Percentiles rank a stretch among this genome's conserved stretches.
Evolutionary conservation across 2,329 filamentous ascomycete species (phyloP).

Genomic region (Pseudogymnoascus sp.): DNA sequence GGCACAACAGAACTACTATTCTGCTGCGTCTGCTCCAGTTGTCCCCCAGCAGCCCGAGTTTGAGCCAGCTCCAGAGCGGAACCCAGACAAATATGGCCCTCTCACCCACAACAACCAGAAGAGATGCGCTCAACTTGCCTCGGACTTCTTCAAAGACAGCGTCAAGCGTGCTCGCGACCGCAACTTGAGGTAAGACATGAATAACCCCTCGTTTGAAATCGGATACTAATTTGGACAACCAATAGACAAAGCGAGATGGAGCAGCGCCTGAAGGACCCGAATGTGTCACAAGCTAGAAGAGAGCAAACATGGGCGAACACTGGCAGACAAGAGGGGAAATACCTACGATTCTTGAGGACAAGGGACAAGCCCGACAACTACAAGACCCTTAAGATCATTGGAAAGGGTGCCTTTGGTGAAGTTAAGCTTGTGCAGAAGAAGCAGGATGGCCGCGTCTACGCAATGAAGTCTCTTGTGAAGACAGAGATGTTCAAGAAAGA

Average conservation of each 20-base stretch:
- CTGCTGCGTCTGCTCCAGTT: slow-evolving; percentile 59
- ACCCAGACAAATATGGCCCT: slow-evolving; percentile 67
- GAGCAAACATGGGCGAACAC: slow-evolving; percentile 78
- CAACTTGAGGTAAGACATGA: slow-evolving; percentile 68
- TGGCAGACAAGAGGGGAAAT: slow-evolving; percentile 82
- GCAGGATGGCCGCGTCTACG: slow-evolving; percentile 93
- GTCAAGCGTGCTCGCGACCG: slow-evolving; percentile 92
- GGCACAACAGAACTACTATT: slow-evolving; percentile 61
- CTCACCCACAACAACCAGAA: slow-evolving; percentile 62
- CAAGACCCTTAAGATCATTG: slow-evolving; percentile 93
- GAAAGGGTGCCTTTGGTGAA: slow-evolving; percentile 97
- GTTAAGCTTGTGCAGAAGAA: slow-evolving; percentile 97
- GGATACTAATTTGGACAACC: slow-evolving; percentile 10
- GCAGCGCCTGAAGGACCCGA: slow-evolving; percentile 69
- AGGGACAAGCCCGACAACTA: slow-evolving; percentile 94
- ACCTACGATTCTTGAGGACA: slow-evolving; percentile 86
- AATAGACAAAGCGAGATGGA: slow-evolving; percentile 84
- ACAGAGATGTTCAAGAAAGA: slow-evolving; percentile 99
- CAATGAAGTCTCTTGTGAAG: slow-evolving; percentile 97
- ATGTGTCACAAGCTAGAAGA: slow-evolving; percentile 66
- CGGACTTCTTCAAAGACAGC: slow-evolving; percentile 97
- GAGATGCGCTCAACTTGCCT: slow-evolving; percentile 61
- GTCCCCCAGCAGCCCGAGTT: slow-evolving; percentile 58
- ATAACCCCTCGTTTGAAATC: not conserved
- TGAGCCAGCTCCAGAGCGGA: slow-evolving; percentile 71